Base-by-base conservation (phyloP, 352 stramenopile genomes). In the Phytopythium mirpurense region DNA sequence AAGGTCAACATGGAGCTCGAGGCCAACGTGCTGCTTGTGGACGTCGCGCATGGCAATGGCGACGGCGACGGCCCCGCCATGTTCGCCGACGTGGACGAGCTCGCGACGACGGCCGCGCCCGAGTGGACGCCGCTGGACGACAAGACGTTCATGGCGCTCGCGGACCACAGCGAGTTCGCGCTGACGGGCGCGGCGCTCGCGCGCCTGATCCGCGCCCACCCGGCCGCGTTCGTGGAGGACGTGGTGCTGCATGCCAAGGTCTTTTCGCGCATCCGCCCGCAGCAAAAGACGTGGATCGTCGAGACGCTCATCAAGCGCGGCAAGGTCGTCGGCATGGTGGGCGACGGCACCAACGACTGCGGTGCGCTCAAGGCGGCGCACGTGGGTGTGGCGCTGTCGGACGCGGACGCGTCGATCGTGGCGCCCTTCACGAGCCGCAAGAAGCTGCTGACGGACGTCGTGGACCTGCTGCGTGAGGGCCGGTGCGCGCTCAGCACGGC, bases 301-400 rank as follows among this genome's bases (percentile, higher is more conserved):
- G 69, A 89, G 61, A 78, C 61, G 8, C 63, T 92, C 14, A 91
- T 91, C 44, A 46, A 60, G 54, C 56, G 54, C 8, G 74, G 74
- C 19, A 67, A 66, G 11, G 80, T 63, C 44, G 78, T 89, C 8
- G 79, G 77, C 8, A 90, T 92, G 82, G 75, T 78, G 6, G 79
- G 79, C 14, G 79, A 90, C 44, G 80, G 80, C 31, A 82, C 72
- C 2, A 97, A 97, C 57, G 88, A 97, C 57, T 96, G 87, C 56
- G 90, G 90, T n/a, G 88, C 87, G 6, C 62, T 97, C 3, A 96
- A 95, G 60, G 77, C 84, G 0, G 90, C 90, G n/a, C 90, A 97
- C 61, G 79, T 96, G 32, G 90, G 90, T 4, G 65, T 97, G 45
- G 88, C 90, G 43, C 65, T 97, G 14, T 96, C 83, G 31, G 74